These are phyloP conservation scores for Cryphonectria japonica DNA, from an alignment of 2,329 filamentous ascomycete species.

Conservation along the genomic window DNA sequence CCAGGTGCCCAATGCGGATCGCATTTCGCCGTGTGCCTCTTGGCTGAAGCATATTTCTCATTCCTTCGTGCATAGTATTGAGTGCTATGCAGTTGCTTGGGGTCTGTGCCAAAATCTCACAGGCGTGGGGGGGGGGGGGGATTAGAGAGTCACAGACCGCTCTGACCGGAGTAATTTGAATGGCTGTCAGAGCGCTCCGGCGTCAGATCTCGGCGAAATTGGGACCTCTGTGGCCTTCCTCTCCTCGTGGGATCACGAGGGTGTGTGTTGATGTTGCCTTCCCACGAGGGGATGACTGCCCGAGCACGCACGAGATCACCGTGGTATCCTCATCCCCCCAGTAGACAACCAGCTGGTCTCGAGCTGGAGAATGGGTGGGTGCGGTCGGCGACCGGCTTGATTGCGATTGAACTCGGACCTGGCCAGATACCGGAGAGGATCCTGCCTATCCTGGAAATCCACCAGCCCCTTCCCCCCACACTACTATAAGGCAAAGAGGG, in stretches of 20 bases:
- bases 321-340: neutral
- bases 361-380: neutral
- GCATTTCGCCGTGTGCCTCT: constrained; percentile 3
- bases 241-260: neutral
- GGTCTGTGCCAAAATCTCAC: constrained; percentile 10
- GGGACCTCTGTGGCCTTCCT: neutral
- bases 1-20: neutral
- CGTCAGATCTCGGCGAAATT: neutral
- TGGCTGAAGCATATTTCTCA: neutral
- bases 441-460: neutral
- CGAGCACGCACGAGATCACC: neutral
- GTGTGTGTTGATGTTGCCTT: constrained; percentile 11
- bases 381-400: constrained; percentile 15
- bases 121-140: neutral
- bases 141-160: neutral
- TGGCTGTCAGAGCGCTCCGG: neutral
- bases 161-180: neutral
- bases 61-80: neutral
- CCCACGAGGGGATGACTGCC: constrained; percentile 4
- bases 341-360: neutral
- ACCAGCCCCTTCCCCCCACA: neutral
- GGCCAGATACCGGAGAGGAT: constrained; percentile 7
- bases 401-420: neutral
- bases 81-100: neutral
- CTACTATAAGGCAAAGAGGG: neutral